Base-by-base conservation (phyloP, 805 yeast species). In the Starmerella stellata region DNA sequence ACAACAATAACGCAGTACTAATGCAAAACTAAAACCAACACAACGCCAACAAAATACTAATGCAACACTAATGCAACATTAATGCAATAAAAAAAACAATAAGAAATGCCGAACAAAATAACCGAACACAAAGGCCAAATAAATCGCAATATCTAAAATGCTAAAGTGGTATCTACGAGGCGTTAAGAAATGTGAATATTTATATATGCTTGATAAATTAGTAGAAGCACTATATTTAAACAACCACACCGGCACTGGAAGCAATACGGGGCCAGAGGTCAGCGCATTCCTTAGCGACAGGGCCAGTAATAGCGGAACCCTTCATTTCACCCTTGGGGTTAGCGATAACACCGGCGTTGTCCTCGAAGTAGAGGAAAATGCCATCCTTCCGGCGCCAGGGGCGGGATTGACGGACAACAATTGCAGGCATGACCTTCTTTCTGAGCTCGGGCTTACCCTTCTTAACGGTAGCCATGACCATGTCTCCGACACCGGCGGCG, bases 371-470 rank as follows among this genome's bases (percentile, higher is more conserved):
- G 68, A 90, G 82, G 85, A 67, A 90, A 59, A 83, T 79, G 79
- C 99, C 99, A 64, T 90, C 99, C 77, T 78, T 87, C 79, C 99
- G 82, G 87, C 99, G 87, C 99, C 99, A 90, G 55, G 99, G 83
- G 75, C 85, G 87, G 54, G 98, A 71, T 75, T 90, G 99, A 73
- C 99, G 87, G 55, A 90, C 78, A 63, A 90, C 96, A 60, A 90
- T 82, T 60, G 98, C 98, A 68, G 95, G 98, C 95, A 92, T 85
- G 59, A 90, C 95, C 78, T 90, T 90, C 94, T 90, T 90, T 78
- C 99, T 85, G 68, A 90, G 82, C 73, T 90, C 99, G 68, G 99
- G 99, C 83, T 90, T 90, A 80, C 99, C 99, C 74, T 92, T 90
- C 82, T 90, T 90, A 67, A 90, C 99, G 60, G 99, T 90, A 61